Base-by-base conservation (phyloP, 257 asterid genomes). In the Petunia secreta region DNA sequence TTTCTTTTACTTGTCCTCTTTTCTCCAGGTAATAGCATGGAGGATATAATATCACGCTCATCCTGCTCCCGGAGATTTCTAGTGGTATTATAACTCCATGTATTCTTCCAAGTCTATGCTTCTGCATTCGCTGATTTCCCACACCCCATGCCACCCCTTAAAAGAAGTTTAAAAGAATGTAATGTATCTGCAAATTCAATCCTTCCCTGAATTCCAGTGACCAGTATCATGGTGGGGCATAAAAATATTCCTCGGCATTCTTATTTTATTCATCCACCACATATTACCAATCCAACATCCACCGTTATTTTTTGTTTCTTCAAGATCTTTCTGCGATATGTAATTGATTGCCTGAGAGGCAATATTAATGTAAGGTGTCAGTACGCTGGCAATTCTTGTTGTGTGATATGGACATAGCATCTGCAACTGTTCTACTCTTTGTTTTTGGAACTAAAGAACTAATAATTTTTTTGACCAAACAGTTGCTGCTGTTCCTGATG, bases 401-500 rank as follows among this genome's bases (percentile, higher is more conserved):
- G 74, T 4, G 14, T 40, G 39, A 67, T 43, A 54, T 67, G 34
- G 13, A 11, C 46, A 73, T 73, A 34, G 77, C 77, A 73, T 50
- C 62, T 73, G 68, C 37, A n/a, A 6, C 34, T 25, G 11, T 34
- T 50, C 39, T 34, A 13, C 46, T 8, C 46, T 48, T 34, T 11
- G 60, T 10, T 34, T 73, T 50, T 73, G 77, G 14, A 34, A 50
- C 46, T 9, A 50, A 73, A 36, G 77, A 73, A 34, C 34, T 73
- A 50, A 73, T 36, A 34, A 73, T 55, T 73, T 73, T 13, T 73
- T 73, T 50, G 46, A 34, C 62, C 37, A 73, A 73, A 73, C 62
- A 73, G 99, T 96, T 87, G 88, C 93, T 87, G 96, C 97, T 75
- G 97, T 91, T 87, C 13, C 94, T 7, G 98, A 96, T 83, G 99